Base-by-base conservation (phyloP, 192 early-diverging fungal genomes). In the Paraglomus brasilianum region DNA sequence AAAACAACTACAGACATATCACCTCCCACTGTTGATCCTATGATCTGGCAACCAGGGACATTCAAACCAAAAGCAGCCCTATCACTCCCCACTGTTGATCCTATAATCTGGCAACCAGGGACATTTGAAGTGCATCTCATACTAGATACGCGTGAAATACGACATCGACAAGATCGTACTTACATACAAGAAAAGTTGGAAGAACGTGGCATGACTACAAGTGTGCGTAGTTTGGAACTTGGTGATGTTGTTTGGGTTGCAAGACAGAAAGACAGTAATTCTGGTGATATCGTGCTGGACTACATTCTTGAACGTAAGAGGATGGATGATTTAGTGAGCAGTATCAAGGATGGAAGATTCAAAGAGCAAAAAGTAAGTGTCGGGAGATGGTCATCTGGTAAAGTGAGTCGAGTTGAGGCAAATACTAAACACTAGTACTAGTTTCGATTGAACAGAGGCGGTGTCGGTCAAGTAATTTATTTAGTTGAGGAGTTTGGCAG, bases 201-300 rank as follows among this genome's bases (percentile, higher is more conserved):
- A 39, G 69, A 81, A 15, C 72, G 80, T 17, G 86, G 86, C 0
- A 66, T 95, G 0, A 74, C 69, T 5, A 73, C 86, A 2, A 75
- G 82, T 10, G 86, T 83, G 5, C 78, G 89, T 13, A 76, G 82
- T 13, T 77, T 98, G 63, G 86, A 87, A 7, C 72, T 98, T 8
- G 96, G 95, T 36, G 96, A 98, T 73, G 86, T 94, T 9, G 66
- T 91, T 45, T 98, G 95, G 95, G 81, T 97, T 1, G 96, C 95
- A 0, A 79, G 78, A 36, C 64, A 79, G 39, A 19, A 44, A 43
- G 11, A 11, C 8, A 15, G 39, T 43, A n/a, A 66, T 69, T 14
- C 51, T 65, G 70, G 85, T 8, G 92, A 93, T 44, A 72, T 97
- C 15, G 86, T 95, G 4, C 77, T 97, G 8, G 92, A 95, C 71